These are phyloP conservation scores for Komagataella mondaviorum DNA, from an alignment of 805 yeast species.

Conservation along the genomic window DNA sequence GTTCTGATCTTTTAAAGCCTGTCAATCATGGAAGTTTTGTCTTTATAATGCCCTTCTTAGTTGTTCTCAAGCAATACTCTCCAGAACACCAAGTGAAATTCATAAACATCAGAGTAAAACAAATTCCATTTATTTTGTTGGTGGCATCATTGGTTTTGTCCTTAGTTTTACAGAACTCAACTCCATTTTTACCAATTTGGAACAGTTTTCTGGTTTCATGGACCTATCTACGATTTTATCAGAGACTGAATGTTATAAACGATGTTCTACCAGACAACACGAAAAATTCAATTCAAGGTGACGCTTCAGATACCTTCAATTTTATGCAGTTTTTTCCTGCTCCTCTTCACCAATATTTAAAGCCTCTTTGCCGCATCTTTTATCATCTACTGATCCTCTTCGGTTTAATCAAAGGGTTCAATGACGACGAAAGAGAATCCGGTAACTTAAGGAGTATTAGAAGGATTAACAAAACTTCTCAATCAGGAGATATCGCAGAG, in stretches of 20 bases:
- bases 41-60: conserved; percentile 38
- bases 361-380: conserved; percentile 31
- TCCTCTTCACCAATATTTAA: conserved; percentile 33
- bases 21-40: conserved; percentile 36
- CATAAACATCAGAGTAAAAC: conserved; percentile 43
- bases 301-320: conserved; percentile 82
- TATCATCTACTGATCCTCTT: conserved; percentile 26
- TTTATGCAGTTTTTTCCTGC: conserved; percentile 78
- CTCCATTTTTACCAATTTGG: conserved; percentile 43
- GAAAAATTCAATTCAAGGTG: conserved; percentile 45
- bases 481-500: conserved; percentile 45
- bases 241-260: conserved; percentile 23
- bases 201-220: conserved; percentile 57
- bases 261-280: conserved; percentile 24
- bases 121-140: conserved; percentile 39
- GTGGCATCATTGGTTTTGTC: conserved; percentile 16
- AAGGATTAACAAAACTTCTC: conserved; percentile 26
- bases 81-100: conserved; percentile 43
- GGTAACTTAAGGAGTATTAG: conserved; percentile 61
- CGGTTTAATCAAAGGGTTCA: conserved; percentile 46
- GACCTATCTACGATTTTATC: conserved; percentile 69
- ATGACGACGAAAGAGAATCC: conserved; percentile 56
- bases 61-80: conserved; percentile 41
- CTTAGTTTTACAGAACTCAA: conserved; percentile 17
- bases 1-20: conserved; percentile 26